A percentile compares a stretch with the other conserved stretches of the same genome.
These are phyloP conservation scores for Dendrocalamus sinicus DNA, from an alignment of 176 grass and related monocot species.

Conservation along the genomic window DNA sequence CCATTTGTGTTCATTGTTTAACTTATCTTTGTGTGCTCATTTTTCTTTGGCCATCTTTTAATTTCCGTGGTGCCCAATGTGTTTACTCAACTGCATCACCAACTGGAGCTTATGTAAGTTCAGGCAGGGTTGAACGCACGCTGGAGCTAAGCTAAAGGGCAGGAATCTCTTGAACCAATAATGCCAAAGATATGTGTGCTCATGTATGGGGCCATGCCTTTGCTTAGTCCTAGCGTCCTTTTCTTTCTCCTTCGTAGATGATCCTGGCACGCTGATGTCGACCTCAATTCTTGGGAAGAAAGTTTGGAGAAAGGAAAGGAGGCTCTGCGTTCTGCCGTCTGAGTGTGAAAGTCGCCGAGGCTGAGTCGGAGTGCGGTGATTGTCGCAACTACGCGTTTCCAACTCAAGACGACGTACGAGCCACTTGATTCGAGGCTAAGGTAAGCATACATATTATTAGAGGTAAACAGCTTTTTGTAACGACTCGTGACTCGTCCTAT, in stretches of 20 bases:
- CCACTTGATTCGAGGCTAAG: slow-evolving; percentile 35
- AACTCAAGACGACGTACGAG: background rate
- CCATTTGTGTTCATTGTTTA: background rate
- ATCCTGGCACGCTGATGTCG: background rate
- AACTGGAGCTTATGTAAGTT: too few relatives aligned
- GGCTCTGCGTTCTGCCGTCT: too few relatives aligned
- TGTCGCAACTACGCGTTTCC: background rate
- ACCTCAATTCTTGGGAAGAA: slow-evolving; percentile 40
- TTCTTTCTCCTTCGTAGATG: background rate
- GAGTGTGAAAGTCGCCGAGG: background rate
- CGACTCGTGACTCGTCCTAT: too few relatives aligned
- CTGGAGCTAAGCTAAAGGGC: too few relatives aligned
- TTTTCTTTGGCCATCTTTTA: background rate
- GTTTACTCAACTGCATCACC: background rate
- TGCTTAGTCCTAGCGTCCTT: background rate
- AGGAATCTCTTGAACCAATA: too few relatives aligned
- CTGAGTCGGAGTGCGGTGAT: background rate
- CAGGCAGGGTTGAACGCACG: too few relatives aligned
- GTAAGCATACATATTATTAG: background rate
- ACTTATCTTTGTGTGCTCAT: background rate
- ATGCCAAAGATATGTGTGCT: background rate
- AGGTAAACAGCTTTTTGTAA: too few relatives aligned
- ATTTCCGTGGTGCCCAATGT: background rate
- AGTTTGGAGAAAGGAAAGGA: slow-evolving; percentile 1
- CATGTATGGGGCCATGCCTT: background rate